Evolutionary conservation across 2,329 filamentous ascomycete genomes (phyloP), one percentile per base, ranked within the genome.

Genomic region (Aspergillus ochraceoroseus): DNA sequence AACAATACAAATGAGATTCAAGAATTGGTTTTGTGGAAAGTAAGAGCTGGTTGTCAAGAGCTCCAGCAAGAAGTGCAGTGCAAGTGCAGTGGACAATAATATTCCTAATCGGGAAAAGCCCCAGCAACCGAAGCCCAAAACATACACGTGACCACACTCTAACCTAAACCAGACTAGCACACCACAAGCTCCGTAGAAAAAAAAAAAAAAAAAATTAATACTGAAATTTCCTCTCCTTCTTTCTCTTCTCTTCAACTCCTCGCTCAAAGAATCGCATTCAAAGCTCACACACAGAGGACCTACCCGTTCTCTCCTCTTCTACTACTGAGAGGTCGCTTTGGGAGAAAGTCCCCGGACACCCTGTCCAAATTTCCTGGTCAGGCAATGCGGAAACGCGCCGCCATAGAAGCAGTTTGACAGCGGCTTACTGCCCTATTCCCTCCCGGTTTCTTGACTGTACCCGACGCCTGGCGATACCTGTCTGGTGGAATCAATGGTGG

Each of bases 281-380:
- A 95, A 95, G 90, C 89, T 87, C 71, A 88, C 86, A 83, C 73
- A 94, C 87, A 83, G 87, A 85, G 86, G 85, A 53, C 46, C 35
- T 25, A 28, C 30, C 7, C 26, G 20, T 78, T 61, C 62, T 58
- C 57, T 66, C 43, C 58, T 58, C 61, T 56, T 59, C 64, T 53
- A 54, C 52, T 48, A 57, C 11, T 7, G 32, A 35, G 33, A 62
- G 58, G 51, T 56, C 64, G 89, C 89, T 95, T 95, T 92, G 88
- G 90, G 90, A 95, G 90, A 96, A 96, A 96, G 90, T 96, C 90
- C 90, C 90, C 90, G 90, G 90, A 95, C 89, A 82, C 50, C 71
- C 77, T 76, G 75, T 71, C 67, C 62, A 47, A 49, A 54, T 40
- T 32, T 47, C 35, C 43, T 43, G 58, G 70, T 66, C 72, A 73